Conservation (phyloP, 2,329 filamentous ascomycete genomes). For the Colletotrichum sp. region DNA sequence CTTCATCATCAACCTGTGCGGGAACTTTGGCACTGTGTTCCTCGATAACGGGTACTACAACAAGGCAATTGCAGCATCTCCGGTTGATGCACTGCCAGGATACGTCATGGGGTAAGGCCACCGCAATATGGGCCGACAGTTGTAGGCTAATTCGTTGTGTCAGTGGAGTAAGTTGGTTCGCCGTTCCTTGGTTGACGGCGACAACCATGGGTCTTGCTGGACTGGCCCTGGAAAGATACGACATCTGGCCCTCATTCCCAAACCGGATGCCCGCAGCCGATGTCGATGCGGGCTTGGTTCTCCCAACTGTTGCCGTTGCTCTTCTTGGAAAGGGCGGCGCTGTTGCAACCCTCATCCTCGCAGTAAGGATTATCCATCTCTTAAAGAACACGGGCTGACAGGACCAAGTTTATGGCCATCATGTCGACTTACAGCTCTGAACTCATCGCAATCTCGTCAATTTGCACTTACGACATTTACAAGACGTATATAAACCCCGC, state of each 20-base stretch:
- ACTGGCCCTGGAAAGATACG: slow-evolving; percentile 77
- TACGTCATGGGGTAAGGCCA: slow-evolving; percentile 72
- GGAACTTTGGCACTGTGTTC: slow-evolving; percentile 86
- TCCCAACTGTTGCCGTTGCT: slow-evolving; percentile 85
- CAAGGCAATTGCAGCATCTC: slow-evolving; percentile 88
- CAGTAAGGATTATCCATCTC: slow-evolving; percentile 35
- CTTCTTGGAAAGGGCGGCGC: slow-evolving; percentile 84
- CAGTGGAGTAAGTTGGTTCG: slow-evolving; percentile 82
- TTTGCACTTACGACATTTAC: slow-evolving; percentile 82
- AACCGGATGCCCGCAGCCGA: slow-evolving; percentile 75
- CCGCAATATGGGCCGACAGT: too few species aligned
- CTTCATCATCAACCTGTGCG: slow-evolving; percentile 87
- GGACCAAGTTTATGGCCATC: slow-evolving; percentile 76
- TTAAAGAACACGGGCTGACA: not conserved
- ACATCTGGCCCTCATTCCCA: slow-evolving; percentile 74
- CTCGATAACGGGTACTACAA: slow-evolving; percentile 91
- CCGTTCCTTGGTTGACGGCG: slow-evolving; percentile 87
- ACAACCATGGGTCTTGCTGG: slow-evolving; percentile 88
- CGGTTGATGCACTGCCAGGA: slow-evolving; percentile 84
- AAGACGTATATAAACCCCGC: slow-evolving; percentile 79
- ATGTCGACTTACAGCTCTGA: slow-evolving; percentile 84
- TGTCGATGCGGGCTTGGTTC: slow-evolving; percentile 81
- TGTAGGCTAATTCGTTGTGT: not conserved
- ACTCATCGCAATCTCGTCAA: slow-evolving; percentile 85
- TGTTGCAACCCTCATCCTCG: slow-evolving; percentile 76